Evolutionary conservation across 495 filamentous ascomycete genomes (phyloP).

Genomic region (Patellaria atrata): DNA sequence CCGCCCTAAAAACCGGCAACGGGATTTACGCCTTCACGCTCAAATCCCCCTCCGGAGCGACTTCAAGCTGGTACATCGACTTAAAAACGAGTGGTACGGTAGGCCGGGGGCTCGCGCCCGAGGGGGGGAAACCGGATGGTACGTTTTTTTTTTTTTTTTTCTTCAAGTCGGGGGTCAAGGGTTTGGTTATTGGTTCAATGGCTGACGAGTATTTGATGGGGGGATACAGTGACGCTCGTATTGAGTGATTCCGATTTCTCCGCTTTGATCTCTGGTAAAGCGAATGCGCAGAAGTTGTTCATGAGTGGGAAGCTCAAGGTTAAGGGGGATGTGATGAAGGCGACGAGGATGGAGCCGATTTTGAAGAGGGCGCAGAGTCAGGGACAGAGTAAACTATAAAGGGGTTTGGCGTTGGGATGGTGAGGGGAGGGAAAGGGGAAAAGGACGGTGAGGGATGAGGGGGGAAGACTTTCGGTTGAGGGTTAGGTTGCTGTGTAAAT

Average conservation of each 20-base stretch:
- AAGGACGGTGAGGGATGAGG: no score
- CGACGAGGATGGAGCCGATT: constrained; percentile 90
- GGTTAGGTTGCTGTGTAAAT: no score
- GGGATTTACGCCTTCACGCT: constrained; percentile 83
- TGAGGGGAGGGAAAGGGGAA: no score
- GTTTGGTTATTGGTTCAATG: neutral
- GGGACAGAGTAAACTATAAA: constrained; percentile 75
- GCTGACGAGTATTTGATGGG: neutral
- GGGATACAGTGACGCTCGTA: constrained; percentile 53
- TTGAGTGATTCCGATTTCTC: constrained; percentile 80
- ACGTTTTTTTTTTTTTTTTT: constrained; percentile 22
- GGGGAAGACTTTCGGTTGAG: no score
- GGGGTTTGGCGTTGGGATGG: no score
- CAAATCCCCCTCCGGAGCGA: constrained; percentile 70
- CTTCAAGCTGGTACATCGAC: constrained; percentile 85
- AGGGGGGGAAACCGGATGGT: constrained; percentile 71
- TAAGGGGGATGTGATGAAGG: constrained; percentile 97
- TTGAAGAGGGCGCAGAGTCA: constrained; percentile 80
- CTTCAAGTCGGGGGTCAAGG: no score
- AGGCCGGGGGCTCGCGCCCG: constrained; percentile 51
- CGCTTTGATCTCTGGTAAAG: constrained; percentile 70
- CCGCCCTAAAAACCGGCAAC: constrained; percentile 73
- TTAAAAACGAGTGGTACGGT: constrained; percentile 80
- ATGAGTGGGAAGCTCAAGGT: constrained; percentile 97
- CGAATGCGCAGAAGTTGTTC: constrained; percentile 87